Evolutionary conservation across 805 yeast species (phyloP), one percentile per base, ranked within the genome.

Genomic region (Nadsonia fulvescens): DNA sequence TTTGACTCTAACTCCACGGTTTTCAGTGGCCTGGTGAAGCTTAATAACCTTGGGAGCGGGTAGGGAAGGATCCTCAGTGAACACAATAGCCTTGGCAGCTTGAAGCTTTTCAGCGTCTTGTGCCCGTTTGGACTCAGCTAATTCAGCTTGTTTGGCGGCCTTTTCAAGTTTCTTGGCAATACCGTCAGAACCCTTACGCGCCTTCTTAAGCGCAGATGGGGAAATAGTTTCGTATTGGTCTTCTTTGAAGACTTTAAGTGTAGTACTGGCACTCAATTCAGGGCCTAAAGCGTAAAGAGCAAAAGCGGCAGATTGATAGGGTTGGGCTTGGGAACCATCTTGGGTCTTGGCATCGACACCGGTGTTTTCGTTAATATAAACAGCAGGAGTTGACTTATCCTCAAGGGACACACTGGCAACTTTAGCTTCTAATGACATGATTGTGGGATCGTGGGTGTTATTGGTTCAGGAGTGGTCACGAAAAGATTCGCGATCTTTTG

Each of bases 111-210:
- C 74, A 23, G 69, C 69, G 32, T 81, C 91, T 22, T 68, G 73
- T 25, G 71, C 73, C 42, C 66, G 67, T 29, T 61, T 56, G 24
- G 64, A 54, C 38, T 56, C 50, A 36, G 61, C 55, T 18, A 63
- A 68, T 37, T 61, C 44, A 43, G 63, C 61, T 40, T 68, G 61
- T 35, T 49, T 44, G 38, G 59, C 63, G 24, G 66, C 67, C 56
- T 74, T 75, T 35, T 70, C 81, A 27, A 59, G 65, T 51, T 72
- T 76, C 58, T 83, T 86, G 54, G 68, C 79, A 36, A 89, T 58
- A 4, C 92, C 86, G 17, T 83, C 95, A 31, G 76, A 89, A 33
- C 93, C 95, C 52, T 89, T 89, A 53, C 78, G 79, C 41, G 96
- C 95, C 56, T 86, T 89, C 58, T 89, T 89, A 47, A 86, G 56